A percentile compares a stretch with the other conserved stretches of the same genome.
phyloP scores from a whole-genome alignment of 2,329 filamentous ascomycete genomes.

The Aureobasidium zeae region DNA sequence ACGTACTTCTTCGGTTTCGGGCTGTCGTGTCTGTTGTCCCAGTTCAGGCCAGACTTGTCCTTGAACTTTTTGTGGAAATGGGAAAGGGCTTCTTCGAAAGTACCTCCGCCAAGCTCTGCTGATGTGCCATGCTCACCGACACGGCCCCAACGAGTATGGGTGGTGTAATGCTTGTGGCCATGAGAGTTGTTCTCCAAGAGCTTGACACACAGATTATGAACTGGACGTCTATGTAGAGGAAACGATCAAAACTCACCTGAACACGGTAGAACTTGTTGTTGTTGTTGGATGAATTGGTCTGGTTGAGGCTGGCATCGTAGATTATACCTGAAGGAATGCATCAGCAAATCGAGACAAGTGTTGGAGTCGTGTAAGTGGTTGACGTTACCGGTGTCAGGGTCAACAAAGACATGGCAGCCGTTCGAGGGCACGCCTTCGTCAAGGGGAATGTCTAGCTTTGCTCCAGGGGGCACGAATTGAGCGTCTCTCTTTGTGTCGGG shows the following conservation, averaged over 20 bases:
- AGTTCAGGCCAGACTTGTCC: slow-evolving; percentile 45
- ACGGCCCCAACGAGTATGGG: slow-evolving; percentile 74
- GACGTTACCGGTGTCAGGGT: slow-evolving; percentile 29
- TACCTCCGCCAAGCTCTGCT: slow-evolving; percentile 32
- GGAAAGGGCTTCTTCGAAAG: slow-evolving; percentile 32
- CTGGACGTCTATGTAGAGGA: not conserved
- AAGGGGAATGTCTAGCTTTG: slow-evolving; percentile 38
- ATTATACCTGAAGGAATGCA: slow-evolving; percentile 46
- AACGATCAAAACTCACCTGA: slow-evolving; percentile 41
- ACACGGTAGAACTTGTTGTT: slow-evolving; percentile 78
- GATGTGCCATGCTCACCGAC: slow-evolving; percentile 50
- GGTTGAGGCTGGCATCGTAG: slow-evolving; percentile 71
- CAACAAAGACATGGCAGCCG: slow-evolving; percentile 56
- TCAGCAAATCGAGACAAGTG: not conserved
- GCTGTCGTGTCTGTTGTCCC: slow-evolving; percentile 41
- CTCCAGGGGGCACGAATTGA: slow-evolving; percentile 35
- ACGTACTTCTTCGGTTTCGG: slow-evolving; percentile 62
- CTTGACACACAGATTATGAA: slow-evolving; percentile 5
- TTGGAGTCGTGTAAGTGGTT: slow-evolving; percentile 22
- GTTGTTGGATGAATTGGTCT: slow-evolving; percentile 61
- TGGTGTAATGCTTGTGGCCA: slow-evolving; percentile 38
- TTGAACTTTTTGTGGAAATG: slow-evolving; percentile 49
- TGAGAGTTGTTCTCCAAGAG: slow-evolving; percentile 28
- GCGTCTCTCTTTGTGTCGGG: slow-evolving; percentile 27
- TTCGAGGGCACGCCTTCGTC: slow-evolving; percentile 33